These are phyloP conservation scores for Phytophthora sp. DNA, from an alignment of 352 stramenopile genomes.

Conservation along the genomic window DNA sequence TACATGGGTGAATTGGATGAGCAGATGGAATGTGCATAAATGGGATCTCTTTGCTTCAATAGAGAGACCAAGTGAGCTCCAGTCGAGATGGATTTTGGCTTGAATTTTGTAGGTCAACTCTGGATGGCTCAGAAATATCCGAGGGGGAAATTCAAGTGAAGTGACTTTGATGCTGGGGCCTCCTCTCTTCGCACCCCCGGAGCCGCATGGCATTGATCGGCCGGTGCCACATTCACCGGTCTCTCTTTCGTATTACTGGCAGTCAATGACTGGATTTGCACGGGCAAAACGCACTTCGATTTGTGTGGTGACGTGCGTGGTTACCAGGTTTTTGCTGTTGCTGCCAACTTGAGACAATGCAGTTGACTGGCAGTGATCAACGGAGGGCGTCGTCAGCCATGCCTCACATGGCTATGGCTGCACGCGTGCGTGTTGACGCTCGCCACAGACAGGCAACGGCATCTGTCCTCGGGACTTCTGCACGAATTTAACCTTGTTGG, in stretches of 20 bases:
- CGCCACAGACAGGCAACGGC: constrained; percentile 8
- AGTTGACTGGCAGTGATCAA: constrained; percentile 9
- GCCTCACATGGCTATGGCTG: constrained; percentile 7
- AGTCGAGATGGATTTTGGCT: constrained; percentile 26
- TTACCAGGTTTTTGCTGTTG: constrained; percentile 11
- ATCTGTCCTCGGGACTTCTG: no score
- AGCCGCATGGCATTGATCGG: constrained; percentile 1
- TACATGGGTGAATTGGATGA: constrained; percentile 33
- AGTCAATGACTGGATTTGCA: constrained; percentile 24
- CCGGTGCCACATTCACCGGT: no score
- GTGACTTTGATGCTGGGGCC: no score
- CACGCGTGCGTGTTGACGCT: constrained; percentile 12
- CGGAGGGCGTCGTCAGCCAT: constrained; percentile 4
- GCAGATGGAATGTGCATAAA: constrained; percentile 28
- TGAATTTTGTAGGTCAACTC: constrained; percentile 2
- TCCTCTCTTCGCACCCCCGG: neutral
- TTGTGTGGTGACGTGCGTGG: constrained; percentile 8
- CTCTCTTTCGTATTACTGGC: no score
- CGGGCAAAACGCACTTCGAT: constrained; percentile 12
- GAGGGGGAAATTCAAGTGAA: neutral
- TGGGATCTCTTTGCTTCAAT: constrained; percentile 1
- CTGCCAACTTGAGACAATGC: neutral
- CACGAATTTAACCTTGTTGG: no score
- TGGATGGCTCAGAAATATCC: constrained; percentile 18
- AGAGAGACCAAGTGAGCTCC: neutral